These are phyloP conservation scores for Amanita pallidorosea DNA, from an alignment of 768 basidiomycete species.

Conservation along the genomic window DNA sequence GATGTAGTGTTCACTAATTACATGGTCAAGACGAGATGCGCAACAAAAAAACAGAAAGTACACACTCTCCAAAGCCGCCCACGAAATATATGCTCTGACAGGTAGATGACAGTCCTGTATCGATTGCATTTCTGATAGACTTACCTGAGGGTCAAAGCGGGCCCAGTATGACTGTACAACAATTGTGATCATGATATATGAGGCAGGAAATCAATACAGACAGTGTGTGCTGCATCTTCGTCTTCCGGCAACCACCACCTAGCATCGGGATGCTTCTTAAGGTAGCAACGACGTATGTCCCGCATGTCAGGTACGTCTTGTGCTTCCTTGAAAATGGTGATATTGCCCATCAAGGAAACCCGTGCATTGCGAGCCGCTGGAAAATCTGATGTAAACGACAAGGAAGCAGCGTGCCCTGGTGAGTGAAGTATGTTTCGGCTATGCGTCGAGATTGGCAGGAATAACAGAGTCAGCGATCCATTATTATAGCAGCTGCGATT, in stretches of 20 bases:
- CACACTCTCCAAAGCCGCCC: slow-evolving; percentile 41
- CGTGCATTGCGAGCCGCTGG: slow-evolving; percentile 34
- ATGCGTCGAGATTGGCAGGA: slow-evolving; percentile 45
- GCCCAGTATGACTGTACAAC: slow-evolving; percentile 39
- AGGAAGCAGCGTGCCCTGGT: slow-evolving; percentile 28
- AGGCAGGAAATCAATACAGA: slow-evolving; percentile 11
- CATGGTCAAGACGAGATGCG: background rate
- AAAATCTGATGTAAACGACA: slow-evolving; percentile 27
- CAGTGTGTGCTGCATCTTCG: slow-evolving; percentile 30
- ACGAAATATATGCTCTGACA: slow-evolving; percentile 40
- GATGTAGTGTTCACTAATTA: slow-evolving; percentile 33
- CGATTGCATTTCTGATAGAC: slow-evolving; percentile 9
- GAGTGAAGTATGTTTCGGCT: slow-evolving; percentile 36
- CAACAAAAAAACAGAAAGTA: background rate
- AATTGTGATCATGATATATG: background rate
- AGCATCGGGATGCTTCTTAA: slow-evolving; percentile 39
- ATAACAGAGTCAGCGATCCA: slow-evolving; percentile 41
- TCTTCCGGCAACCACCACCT: slow-evolving; percentile 39
- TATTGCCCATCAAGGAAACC: slow-evolving; percentile 39
- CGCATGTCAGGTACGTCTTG: slow-evolving; percentile 19
- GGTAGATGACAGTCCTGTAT: background rate
- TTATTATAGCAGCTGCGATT: slow-evolving; percentile 32
- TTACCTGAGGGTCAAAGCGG: slow-evolving; percentile 40
- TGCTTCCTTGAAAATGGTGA: slow-evolving; percentile 30
- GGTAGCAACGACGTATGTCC: slow-evolving; percentile 29